Evolutionary conservation across 352 stramenopile genomes (phyloP).

Genomic region (Globisporangium orthogonon): DNA sequence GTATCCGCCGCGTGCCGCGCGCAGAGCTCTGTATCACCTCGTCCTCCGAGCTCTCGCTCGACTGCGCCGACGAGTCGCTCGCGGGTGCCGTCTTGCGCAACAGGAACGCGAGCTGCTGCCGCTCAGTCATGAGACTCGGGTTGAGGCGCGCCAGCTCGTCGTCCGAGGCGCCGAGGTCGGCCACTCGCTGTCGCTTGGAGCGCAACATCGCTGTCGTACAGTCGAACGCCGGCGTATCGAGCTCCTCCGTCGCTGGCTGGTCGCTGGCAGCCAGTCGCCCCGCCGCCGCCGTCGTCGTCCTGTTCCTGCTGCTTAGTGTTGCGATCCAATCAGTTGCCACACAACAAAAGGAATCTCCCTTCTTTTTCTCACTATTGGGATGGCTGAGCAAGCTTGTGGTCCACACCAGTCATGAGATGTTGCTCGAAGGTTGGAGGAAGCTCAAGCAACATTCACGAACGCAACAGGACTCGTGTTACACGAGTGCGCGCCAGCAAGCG

Average conservation of each 20-base stretch:
- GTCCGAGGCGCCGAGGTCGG: constrained; percentile 6
- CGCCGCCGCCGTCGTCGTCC: too few species aligned
- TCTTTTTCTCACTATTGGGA: too few species aligned
- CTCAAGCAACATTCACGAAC: too few species aligned
- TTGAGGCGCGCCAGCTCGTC: constrained; percentile 21
- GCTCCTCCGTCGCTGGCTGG: background rate
- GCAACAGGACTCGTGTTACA: too few species aligned
- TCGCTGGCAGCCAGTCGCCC: background rate
- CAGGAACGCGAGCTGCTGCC: constrained; percentile 79
- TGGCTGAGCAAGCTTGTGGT: too few species aligned
- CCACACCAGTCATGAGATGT: too few species aligned
- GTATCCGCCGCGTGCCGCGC: constrained; percentile 7
- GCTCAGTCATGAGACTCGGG: constrained; percentile 77
- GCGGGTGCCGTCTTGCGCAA: constrained; percentile 57
- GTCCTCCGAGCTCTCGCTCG: constrained; percentile 24
- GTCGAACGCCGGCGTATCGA: background rate
- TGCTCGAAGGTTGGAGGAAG: too few species aligned
- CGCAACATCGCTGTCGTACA: constrained; percentile 7
- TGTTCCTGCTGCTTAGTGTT: too few species aligned
- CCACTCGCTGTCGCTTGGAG: constrained; percentile 12
- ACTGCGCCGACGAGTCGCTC: constrained; percentile 18
- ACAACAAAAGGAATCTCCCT: too few species aligned
- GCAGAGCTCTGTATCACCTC: constrained; percentile 13
- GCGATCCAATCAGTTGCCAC: too few species aligned
- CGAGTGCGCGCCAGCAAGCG: too few species aligned